Evolutionary conservation across 192 early-diverging fungal species (phyloP).

Genomic region (Podila horticola): DNA sequence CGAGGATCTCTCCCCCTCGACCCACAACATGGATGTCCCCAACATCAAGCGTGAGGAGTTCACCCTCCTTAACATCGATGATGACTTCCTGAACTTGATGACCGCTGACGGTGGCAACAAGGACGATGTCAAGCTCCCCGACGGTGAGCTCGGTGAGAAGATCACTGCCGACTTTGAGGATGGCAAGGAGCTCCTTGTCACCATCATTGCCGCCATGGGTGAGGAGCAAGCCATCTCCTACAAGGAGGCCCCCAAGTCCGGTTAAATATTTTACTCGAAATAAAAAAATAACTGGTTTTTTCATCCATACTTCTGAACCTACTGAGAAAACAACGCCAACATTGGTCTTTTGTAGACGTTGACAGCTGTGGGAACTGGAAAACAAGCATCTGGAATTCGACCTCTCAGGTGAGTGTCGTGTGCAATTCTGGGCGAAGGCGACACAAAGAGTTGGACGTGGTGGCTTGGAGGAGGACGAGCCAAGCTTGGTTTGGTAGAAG

Average conservation of each 20-base stretch:
- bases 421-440: too few species aligned
- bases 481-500: too few species aligned
- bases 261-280: conserved; percentile 24
- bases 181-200: conserved; percentile 76
- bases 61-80: conserved; percentile 87
- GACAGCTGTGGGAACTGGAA: too few species aligned
- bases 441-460: too few species aligned
- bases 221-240: conserved; percentile 86
- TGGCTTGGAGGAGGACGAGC: too few species aligned
- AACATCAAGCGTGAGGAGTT: conserved; percentile 90
- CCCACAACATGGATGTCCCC: conserved; percentile 99
- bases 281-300: too few species aligned
- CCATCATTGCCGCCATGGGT: conserved; percentile 91
- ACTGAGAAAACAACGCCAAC: too few species aligned
- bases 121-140: conserved; percentile 97
- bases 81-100: conserved; percentile 93
- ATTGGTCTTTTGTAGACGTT: too few species aligned
- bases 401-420: too few species aligned
- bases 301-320: too few species aligned
- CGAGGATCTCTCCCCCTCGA: conserved; percentile 99
- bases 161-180: conserved; percentile 78
- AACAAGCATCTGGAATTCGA: too few species aligned
- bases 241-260: conserved; percentile 79
- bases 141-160: conserved; percentile 81
- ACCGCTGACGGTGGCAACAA: conserved; percentile 79